Conservation (phyloP, 2,329 filamentous ascomycete genomes). For the Fusarium multiceps region DNA sequence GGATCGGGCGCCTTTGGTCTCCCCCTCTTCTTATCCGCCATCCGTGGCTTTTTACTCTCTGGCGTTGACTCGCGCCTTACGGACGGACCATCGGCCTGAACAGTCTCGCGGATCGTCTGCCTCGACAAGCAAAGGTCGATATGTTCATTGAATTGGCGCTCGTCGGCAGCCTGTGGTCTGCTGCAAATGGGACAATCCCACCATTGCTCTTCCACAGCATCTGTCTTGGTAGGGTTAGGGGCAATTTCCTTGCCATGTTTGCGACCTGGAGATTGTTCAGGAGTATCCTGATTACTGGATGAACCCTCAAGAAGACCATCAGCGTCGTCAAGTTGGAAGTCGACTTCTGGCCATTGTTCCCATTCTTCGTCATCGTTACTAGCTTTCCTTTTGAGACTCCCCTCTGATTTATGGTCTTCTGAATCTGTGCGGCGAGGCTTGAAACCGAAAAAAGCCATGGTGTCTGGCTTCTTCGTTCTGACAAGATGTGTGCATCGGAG, state of each 20-base stretch:
- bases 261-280: slow-evolving; percentile 21
- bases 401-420: slow-evolving; percentile 23
- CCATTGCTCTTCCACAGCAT: slow-evolving; percentile 58
- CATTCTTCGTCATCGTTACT: slow-evolving; percentile 56
- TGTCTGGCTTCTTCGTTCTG: slow-evolving; percentile 82
- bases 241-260: slow-evolving; percentile 64
- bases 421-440: slow-evolving; percentile 50
- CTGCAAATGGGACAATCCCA: slow-evolving; percentile 93
- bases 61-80: slow-evolving; percentile 49
- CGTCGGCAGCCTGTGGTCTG: slow-evolving; percentile 79
- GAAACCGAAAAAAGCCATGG: slow-evolving; percentile 82
- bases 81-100: slow-evolving; percentile 64
- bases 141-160: slow-evolving; percentile 86
- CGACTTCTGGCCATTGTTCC: slow-evolving; percentile 76
- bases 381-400: slow-evolving; percentile 52
- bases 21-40: slow-evolving; percentile 54
- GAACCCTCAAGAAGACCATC: slow-evolving; percentile 23
- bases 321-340: slow-evolving; percentile 56
- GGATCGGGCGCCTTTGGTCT: slow-evolving; percentile 54
- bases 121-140: slow-evolving; percentile 91
- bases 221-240: slow-evolving; percentile 56
- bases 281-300: slow-evolving; percentile 19
- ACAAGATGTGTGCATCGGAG: slow-evolving; percentile 88
- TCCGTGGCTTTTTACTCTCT: slow-evolving; percentile 53
- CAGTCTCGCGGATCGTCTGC: slow-evolving; percentile 85